Evolutionary conservation across 345 rosid genomes (phyloP), one percentile per base, ranked within the genome.

Genomic region (Dipteronia sinensis): DNA sequence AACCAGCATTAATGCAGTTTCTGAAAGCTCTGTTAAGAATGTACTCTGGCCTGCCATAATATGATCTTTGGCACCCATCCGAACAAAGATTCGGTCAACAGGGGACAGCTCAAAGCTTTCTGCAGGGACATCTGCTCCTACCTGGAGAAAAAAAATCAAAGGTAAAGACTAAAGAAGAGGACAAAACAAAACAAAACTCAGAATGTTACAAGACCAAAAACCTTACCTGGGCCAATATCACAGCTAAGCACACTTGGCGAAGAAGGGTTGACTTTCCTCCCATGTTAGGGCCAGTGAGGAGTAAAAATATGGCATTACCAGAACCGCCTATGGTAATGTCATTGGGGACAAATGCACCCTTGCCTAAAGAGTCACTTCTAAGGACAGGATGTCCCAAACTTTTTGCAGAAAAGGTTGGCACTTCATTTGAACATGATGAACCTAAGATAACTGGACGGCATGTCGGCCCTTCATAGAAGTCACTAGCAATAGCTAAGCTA

Each of bases 221-320:
- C 10, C 44, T 82, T 84, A 96, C 99, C 94, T 94, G 99, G 66
- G 99, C 97, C 80, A 96, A 82, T 83, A 96, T 90, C 72, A 91
- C 90, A 75, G 97, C 89, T 85, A 96, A 85, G 87, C 99, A 94
- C 81, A 94, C 94, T 89, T 96, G 99, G 47, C 98, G 99, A 79
- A 96, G 97, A 81, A 96, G 95, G 71, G 98, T 96, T 70, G 99
- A 96, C 83, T 96, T 96, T 77, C 98, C 99, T 79, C 99, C 98
- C 98, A 96, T 96, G 81, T 96, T 96, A 71, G 99, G 99, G 84
- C 98, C 99, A 22, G 98, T 92, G 70, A 96, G 99, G 75, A 96
- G 97, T 78, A 96, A 81, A 87, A 96, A 96, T 74, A 92, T 84
- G 78, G 97, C 91, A 76, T 86, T 79, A 79, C 70, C 83, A 71